Percentiles rank a stretch among this genome's conserved stretches.
phyloP scores from a whole-genome alignment of 2,329 filamentous ascomycete species.

The Diaporthe amygdali region DNA sequence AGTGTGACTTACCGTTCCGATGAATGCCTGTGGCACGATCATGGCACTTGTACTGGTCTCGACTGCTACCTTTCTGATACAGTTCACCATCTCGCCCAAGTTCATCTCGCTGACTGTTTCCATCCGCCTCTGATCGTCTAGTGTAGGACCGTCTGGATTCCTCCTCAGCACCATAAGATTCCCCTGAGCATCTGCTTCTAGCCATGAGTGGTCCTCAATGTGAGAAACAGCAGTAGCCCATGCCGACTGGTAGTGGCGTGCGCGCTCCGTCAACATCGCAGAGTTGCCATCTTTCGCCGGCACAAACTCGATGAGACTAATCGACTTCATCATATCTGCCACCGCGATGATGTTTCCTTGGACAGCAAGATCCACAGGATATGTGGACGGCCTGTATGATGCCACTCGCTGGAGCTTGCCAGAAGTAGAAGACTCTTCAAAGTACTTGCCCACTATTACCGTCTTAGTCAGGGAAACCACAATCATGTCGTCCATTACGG shows the following conservation, averaged over 20 bases:
- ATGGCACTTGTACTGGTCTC: constrained; percentile 67
- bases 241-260: constrained; percentile 78
- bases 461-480: constrained; percentile 92
- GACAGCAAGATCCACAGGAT: constrained; percentile 81
- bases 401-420: constrained; percentile 72
- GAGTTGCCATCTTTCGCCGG: constrained; percentile 60
- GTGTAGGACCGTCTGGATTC: constrained; percentile 74
- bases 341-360: constrained; percentile 79
- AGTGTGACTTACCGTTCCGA: constrained; percentile 75
- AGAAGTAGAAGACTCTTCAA: constrained; percentile 58
- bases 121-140: constrained; percentile 74
- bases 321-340: constrained; percentile 92
- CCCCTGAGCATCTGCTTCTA: constrained; percentile 85
- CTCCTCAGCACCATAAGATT: constrained; percentile 83
- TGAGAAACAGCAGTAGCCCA: constrained; percentile 83
- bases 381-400: constrained; percentile 80
- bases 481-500: constrained; percentile 75
- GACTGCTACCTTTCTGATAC: constrained; percentile 77
- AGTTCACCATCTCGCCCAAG: constrained; percentile 92
- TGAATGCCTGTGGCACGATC: constrained; percentile 82
- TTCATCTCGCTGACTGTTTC: constrained; percentile 81
- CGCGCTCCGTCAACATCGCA: constrained; percentile 73
- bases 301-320: constrained; percentile 77
- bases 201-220: constrained; percentile 75
- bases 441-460: constrained; percentile 65